Conservation (phyloP, 129 eudicot genomes). For the Ambrosia trifida region DNA sequence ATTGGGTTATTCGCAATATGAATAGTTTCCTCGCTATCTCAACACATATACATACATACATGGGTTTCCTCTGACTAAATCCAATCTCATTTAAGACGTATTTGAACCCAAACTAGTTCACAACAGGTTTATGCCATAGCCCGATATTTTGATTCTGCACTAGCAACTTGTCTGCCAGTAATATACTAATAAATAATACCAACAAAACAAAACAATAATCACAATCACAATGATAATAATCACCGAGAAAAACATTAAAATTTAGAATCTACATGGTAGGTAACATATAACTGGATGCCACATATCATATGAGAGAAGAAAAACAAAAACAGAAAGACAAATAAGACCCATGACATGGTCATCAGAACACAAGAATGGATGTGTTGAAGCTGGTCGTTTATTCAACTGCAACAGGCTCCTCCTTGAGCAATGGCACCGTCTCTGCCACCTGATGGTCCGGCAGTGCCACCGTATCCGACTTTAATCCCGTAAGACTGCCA, state of each 20-base stretch:
- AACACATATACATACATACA: too few species aligned
- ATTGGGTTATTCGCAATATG: too few species aligned
- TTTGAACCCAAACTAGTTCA: too few species aligned
- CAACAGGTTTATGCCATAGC: too few species aligned
- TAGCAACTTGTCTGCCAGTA: too few species aligned
- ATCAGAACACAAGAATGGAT: conserved; percentile 11
- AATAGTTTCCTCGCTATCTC: too few species aligned
- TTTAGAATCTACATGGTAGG: not conserved
- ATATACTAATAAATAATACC: not conserved
- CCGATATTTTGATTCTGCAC: too few species aligned
- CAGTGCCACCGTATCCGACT: conserved; percentile 74
- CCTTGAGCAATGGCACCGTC: conserved; percentile 62
- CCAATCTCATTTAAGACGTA: too few species aligned
- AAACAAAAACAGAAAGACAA: not conserved
- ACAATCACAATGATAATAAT: not conserved
- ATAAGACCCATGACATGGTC: conserved; percentile 4
- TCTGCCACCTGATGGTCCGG: conserved; percentile 77
- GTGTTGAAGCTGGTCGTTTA: not conserved
- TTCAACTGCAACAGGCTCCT: conserved; percentile 75
- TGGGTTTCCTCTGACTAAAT: too few species aligned
- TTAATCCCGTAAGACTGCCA: conserved; percentile 88
- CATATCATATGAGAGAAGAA: not conserved
- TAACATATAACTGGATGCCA: conserved; percentile 1
- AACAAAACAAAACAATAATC: not conserved
- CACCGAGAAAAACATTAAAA: not conserved